A percentile compares a stretch with the other conserved stretches of the same genome.
Evolutionary conservation across 2,329 filamentous ascomycete species (phyloP).

Genomic region (Coniella vitis): DNA sequence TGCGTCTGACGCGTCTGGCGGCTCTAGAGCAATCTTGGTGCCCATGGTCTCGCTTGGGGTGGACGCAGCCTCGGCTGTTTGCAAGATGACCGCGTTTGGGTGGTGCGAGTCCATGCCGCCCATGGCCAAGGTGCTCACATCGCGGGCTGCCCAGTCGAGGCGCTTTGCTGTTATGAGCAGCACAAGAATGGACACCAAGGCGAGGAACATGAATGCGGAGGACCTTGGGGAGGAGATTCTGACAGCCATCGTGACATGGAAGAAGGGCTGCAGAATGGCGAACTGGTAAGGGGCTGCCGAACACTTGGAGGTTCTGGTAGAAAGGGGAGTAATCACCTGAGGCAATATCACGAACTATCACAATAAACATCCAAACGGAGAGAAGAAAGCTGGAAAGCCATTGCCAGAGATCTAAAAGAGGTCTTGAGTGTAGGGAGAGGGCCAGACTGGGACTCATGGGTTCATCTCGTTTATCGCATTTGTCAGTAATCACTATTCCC

Average conservation of each 20-base stretch:
- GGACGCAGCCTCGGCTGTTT: slow-evolving; percentile 21
- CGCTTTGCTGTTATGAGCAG: slow-evolving; percentile 28
- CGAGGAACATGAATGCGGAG: slow-evolving; percentile 22
- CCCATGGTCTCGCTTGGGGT: slow-evolving; percentile 33
- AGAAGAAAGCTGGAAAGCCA: no score
- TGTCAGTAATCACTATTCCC: no score
- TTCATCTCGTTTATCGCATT: no score
- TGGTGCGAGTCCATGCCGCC: not conserved
- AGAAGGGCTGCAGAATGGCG: not conserved
- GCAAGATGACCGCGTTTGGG: not conserved
- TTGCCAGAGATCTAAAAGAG: no score
- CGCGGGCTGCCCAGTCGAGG: slow-evolving; percentile 25
- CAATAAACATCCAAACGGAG: no score
- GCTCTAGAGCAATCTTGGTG: not conserved
- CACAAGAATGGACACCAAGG: slow-evolving; percentile 23
- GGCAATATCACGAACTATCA: no score
- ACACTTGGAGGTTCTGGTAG: no score
- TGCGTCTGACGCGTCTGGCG: no score
- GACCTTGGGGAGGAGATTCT: slow-evolving; percentile 26
- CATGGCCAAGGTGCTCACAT: slow-evolving; percentile 21
- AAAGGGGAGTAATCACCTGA: no score
- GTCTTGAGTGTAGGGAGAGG: no score
- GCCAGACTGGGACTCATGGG: no score
- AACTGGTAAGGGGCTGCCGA: no score
- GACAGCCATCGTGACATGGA: slow-evolving; percentile 1